Base-by-base conservation (phyloP, 805 yeast genomes). In the Saccharomycopsis olivae region DNA sequence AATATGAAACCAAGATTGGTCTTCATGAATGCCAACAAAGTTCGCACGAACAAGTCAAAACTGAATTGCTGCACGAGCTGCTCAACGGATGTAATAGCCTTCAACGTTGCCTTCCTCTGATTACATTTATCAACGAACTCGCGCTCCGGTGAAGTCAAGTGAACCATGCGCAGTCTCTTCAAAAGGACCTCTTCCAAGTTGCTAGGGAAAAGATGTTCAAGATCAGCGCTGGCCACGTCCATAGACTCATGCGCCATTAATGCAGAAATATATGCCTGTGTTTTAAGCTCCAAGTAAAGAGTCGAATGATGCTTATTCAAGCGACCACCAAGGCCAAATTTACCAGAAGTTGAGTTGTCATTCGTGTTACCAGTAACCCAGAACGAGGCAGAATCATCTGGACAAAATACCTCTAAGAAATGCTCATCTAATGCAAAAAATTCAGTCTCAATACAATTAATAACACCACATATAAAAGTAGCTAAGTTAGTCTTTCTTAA, bases 211-310 rank as follows among this genome's bases (percentile, higher is more conserved):
- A n/a, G 40, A 20, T 4, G 52, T 36, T 36, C 53, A 53, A 39
- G 51, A 58, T 0, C 96, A 94, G 50, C 84, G 39, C 81, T 75
- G 48, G 88, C 62, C 9, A 85, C 71, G 33, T 79, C 88, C 46
- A 73, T 69, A 1, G 81, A 62, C 48, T 81, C 64, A 39, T 75
- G 73, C 1, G 78, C 67, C 52, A 80, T 84, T 44, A 88, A 58
- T 0, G 94, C 95, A 1, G 96, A 79, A 16, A 92, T 87, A 54
- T 76, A 92, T 0, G 96, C 95, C 58, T 92, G 98, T 0, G 98
- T 92, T 56, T 92, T 92, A 55, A 92, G 68, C 50, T 92, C 96
- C 29, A 92, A 64, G 50, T 69, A 86, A 37, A 92, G 60, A 10
- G 73, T 75, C 0, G 92, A 87, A 50, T 85, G 96, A 8, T 82